Percentiles rank a stretch among this genome's conserved stretches.
Evolutionary conservation across 345 rosid genomes (phyloP).

Genomic region (Zanthoxylum bungeanum): DNA sequence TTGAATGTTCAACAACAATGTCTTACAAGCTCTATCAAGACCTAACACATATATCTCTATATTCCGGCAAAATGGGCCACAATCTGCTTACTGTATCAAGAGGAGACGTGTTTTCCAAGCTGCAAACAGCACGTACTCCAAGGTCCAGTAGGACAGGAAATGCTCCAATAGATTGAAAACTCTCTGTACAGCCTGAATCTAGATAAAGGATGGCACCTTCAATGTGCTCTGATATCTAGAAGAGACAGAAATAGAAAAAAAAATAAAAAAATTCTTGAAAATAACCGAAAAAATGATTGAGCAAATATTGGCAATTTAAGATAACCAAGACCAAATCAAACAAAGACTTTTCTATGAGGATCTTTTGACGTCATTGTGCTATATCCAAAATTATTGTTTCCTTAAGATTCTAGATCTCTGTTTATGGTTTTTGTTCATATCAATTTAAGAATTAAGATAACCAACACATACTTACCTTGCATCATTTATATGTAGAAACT

Average conservation of each 20-base stretch:
- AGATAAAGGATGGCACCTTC: slow-evolving; percentile 67
- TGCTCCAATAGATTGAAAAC: slow-evolving; percentile 85
- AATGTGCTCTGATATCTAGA: slow-evolving; percentile 67
- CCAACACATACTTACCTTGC: too few relatives aligned
- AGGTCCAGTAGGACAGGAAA: slow-evolving; percentile 67
- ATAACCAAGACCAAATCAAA: neutral
- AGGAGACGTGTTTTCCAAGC: slow-evolving; percentile 77
- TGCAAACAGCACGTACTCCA: slow-evolving; percentile 74
- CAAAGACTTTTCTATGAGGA: too few relatives aligned
- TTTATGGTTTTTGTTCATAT: too few relatives aligned
- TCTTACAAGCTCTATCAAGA: neutral
- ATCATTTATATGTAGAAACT: neutral
- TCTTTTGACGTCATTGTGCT: too few relatives aligned
- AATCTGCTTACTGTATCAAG: slow-evolving; percentile 63
- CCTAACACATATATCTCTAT: neutral
- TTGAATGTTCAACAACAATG: neutral
- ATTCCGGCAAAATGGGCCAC: neutral
- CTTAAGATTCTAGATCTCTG: too few relatives aligned
- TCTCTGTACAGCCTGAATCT: slow-evolving; percentile 93
- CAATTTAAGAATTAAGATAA: too few relatives aligned
- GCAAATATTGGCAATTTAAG: neutral
- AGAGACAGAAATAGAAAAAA: slow-evolving; percentile 1
- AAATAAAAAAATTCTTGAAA: neutral
- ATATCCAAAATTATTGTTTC: too few relatives aligned
- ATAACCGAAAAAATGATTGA: neutral